phyloP scores from a whole-genome alignment of 192 early-diverging fungal genomes.

The Funneliformis geosporum region DNA sequence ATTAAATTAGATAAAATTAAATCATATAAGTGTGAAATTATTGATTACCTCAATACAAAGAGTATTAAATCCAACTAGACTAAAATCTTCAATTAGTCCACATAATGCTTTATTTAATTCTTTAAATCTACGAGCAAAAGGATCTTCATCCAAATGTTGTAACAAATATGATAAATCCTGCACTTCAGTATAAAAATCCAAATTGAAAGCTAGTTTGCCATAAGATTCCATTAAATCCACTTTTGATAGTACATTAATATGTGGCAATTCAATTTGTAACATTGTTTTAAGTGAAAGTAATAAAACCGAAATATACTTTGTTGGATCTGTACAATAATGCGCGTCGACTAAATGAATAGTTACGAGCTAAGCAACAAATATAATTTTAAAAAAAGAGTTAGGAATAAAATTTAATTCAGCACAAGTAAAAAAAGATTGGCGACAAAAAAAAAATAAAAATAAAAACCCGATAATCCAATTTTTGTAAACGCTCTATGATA shows the following conservation, averaged over 20 bases:
- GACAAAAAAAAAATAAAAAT: no score
- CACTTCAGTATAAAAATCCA: conserved; percentile 96
- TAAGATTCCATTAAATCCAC: conserved; percentile 87
- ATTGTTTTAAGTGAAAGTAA: conserved; percentile 89
- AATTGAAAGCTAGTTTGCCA: conserved; percentile 79
- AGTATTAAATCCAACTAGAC: conserved; percentile 89
- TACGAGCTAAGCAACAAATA: conserved; percentile 53
- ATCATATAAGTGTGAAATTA: not conserved
- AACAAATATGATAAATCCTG: conserved; percentile 85
- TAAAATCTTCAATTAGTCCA: conserved; percentile 89
- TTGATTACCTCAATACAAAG: conserved; percentile 56
- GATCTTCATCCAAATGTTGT: conserved; percentile 71
- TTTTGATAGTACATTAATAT: conserved; percentile 96
- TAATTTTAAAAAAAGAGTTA: conserved; percentile 28
- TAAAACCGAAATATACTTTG: conserved; percentile 91
- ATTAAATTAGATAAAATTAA: not conserved
- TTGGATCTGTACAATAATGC: conserved; percentile 88
- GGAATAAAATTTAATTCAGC: conserved; percentile 14
- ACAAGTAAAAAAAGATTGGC: conserved; percentile 1
- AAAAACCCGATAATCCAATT: conserved; percentile 66
- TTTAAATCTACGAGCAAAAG: conserved; percentile 64
- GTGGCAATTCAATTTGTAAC: conserved; percentile 92
- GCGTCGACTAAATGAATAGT: conserved; percentile 89
- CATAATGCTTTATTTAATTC: conserved; percentile 83
- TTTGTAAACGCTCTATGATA: conserved; percentile 70